Evolutionary conservation across 352 stramenopile species (phyloP), one percentile per base, ranked within the genome.

Genomic region (Pythium plurisporium): DNA sequence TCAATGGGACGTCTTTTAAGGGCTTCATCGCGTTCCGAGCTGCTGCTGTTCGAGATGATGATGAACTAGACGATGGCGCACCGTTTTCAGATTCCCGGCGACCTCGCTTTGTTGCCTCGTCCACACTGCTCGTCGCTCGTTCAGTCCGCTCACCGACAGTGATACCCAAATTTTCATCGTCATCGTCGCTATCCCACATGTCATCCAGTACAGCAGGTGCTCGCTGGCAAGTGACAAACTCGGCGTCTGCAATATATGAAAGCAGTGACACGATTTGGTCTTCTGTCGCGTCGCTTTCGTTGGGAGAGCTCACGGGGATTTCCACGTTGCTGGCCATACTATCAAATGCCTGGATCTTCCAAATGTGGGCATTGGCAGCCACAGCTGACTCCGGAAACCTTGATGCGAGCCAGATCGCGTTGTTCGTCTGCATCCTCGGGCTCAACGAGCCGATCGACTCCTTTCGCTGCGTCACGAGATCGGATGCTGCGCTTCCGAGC

Each of bases 171-270:
- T n/a, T 31, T 8, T 61, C 65, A 11, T 76, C 69, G 36, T 88
- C 80, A 23, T 80, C 74, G 14, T 90, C 78, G 17, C 64, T 75
- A 12, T 86, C 74, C 27, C 64, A 76, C 31, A 56, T 52, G 22
- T 84, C 75, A 33, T 82, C 71, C 17, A 68, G 62, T 10, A 74
- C 70, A 26, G 64, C 61, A n/a, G 74, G 72, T 14, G 69, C 72
- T n/a, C 70, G 76, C 57, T 89, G 78, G 30, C 81, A 91, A 25
- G 79, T 82, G 20, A 76, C 76, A 25, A 89, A 92, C 49, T 95
- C 85, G 1, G 82, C 85, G 34, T 91, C 82, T 0, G 82, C 82
- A 33, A 95, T 92, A 59, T 95, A 95, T 45, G 80, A 89, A 15
- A 95, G 63, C 17, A 93, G 54, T 34, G 85, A 95, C 2, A 93